phyloP scores from a whole-genome alignment of 176 grass and related monocot genomes.

The Aegilops tauschii region DNA sequence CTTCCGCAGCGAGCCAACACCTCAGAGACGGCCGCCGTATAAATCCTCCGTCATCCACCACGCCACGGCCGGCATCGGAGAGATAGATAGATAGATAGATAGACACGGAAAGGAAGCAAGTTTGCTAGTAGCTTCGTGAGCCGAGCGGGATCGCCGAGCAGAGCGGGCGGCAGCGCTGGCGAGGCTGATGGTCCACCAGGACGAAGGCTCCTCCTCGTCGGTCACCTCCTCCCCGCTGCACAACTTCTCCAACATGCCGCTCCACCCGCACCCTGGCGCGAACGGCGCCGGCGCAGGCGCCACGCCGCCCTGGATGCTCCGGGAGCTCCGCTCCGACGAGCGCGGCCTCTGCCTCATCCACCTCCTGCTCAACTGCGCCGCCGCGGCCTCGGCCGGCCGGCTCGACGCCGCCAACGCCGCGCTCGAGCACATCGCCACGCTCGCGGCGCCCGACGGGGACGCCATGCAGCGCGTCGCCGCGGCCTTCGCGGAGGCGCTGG shows the following conservation, averaged over 20 bases:
- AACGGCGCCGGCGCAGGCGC: not conserved
- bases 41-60: not conserved
- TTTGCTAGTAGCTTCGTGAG: not conserved
- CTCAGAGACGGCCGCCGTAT: not conserved
- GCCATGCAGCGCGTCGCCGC: constrained; percentile 94
- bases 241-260: constrained; percentile 75
- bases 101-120: not conserved
- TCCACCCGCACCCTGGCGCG: constrained; percentile 34
- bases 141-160: too few species aligned
- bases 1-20: not conserved
- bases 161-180: not conserved
- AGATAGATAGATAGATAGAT: not conserved
- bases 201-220: constrained; percentile 70
- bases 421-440: constrained; percentile 69
- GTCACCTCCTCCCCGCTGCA: constrained; percentile 73
- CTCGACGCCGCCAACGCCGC: constrained; percentile 69
- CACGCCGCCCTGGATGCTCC: constrained; percentile 33
- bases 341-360: constrained; percentile 94
- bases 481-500: constrained; percentile 63
- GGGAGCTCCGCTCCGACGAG: constrained; percentile 82
- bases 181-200: constrained; percentile 66
- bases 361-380: constrained; percentile 86
- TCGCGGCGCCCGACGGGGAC: constrained; percentile 70
- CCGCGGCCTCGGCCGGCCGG: constrained; percentile 32
- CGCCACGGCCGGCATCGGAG: not conserved